Conservation (phyloP, 345 rosid genomes). For the Ricinus communis region DNA sequence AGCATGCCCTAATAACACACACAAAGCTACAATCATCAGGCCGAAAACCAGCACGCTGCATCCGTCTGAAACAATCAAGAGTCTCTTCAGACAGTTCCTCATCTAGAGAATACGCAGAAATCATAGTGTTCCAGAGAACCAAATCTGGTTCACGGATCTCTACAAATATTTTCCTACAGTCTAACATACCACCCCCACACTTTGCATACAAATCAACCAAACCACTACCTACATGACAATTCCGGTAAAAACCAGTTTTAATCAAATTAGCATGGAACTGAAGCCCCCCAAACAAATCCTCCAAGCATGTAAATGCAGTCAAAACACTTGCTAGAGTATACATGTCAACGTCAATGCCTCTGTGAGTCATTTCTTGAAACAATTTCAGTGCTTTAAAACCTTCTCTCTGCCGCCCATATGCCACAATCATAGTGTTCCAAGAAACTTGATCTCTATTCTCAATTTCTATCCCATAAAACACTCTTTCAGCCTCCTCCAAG, state of each 20-base stretch:
- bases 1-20: conserved; percentile 74
- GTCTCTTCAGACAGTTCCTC: conserved; percentile 71
- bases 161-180: conserved; percentile 60
- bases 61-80: conserved; percentile 53
- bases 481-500: conserved; percentile 57
- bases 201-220: conserved; percentile 86
- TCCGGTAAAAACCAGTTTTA: conserved; percentile 68
- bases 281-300: conserved; percentile 61
- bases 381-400: conserved; percentile 62
- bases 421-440: conserved; percentile 95
- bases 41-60: conserved; percentile 58
- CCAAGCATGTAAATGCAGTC: conserved; percentile 62
- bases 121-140: conserved; percentile 92
- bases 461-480: conserved; percentile 60
- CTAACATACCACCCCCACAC: conserved; percentile 57
- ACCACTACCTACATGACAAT: conserved; percentile 82
- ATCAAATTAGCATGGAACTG: conserved; percentile 72
- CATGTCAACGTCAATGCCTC: conserved; percentile 63
- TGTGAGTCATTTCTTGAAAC: conserved; percentile 61
- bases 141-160: conserved; percentile 64
- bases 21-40: conserved; percentile 93
- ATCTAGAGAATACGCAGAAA: conserved; percentile 70
- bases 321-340: conserved; percentile 79
- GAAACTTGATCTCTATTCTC: conserved; percentile 68
- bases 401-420: conserved; percentile 73